Evolutionary conservation across 495 filamentous ascomycete species (phyloP).

Genomic region (Neurospora sp.): DNA sequence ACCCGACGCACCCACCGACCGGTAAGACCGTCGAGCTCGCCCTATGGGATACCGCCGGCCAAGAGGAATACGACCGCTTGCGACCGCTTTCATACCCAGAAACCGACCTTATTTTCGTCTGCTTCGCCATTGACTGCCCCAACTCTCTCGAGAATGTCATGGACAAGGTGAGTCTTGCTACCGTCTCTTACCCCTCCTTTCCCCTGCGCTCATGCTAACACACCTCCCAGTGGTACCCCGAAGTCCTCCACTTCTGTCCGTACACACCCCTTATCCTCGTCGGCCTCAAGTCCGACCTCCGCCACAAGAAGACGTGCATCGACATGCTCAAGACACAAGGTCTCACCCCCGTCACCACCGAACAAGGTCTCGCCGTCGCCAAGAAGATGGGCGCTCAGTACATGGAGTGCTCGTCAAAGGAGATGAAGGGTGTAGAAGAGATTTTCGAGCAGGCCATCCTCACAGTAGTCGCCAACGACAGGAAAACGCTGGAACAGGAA

Average conservation of each 20-base stretch:
- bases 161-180: constrained; percentile 66
- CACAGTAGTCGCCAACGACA: constrained; percentile 66
- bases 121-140: constrained; percentile 97
- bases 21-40: constrained; percentile 94
- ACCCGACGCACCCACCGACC: constrained; percentile 72
- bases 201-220: constrained; percentile 8
- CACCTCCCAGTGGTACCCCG: constrained; percentile 79
- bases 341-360: constrained; percentile 81
- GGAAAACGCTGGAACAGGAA: constrained; percentile 37
- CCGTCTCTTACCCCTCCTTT: background rate
- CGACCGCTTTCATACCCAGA: constrained; percentile 95
- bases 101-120: constrained; percentile 95
- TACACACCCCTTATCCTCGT: constrained; percentile 92
- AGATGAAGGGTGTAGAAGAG: constrained; percentile 89
- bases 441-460: constrained; percentile 87
- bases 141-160: constrained; percentile 97
- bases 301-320: constrained; percentile 87
- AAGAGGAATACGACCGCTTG: constrained; percentile 96
- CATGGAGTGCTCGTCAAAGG: constrained; percentile 96
- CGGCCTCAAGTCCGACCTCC: constrained; percentile 92
- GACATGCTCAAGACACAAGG: constrained; percentile 97
- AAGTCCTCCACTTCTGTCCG: constrained; percentile 97
- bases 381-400: constrained; percentile 88
- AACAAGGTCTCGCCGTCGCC: constrained; percentile 82
- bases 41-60: constrained; percentile 96